Base-by-base conservation (phyloP, 2,329 filamentous ascomycete species). In the Pseudonectria foliicola region DNA sequence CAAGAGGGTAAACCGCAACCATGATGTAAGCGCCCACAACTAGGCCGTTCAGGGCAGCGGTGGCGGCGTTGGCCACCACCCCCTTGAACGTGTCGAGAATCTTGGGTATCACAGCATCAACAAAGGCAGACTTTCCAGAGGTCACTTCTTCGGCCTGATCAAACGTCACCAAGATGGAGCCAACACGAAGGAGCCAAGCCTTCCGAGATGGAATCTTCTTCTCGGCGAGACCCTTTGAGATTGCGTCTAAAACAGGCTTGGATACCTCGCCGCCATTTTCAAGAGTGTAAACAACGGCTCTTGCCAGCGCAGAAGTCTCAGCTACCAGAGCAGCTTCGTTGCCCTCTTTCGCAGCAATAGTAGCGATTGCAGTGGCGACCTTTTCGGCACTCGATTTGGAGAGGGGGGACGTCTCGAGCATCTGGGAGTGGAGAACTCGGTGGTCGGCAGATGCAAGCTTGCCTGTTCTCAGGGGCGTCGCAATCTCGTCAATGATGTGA, bases 391-490 rank as follows among this genome's bases (percentile, higher is more conserved):
- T 70, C 3, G 71, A 60, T 10, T 68, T 59, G 3, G 78, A 82
- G 28, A 76, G 65, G 1, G 77, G 71, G 21, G 90, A 61, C 6
- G 71, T 67, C 32, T 75, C 68, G 3, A 98, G 70, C 69, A 94
- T 85, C 53, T 92, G 84, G 4, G 86, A 81, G 60, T 95, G 80
- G 3, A 89, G 66, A 4, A 84, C 73, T 51, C 88, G 82, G 49
- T 96, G 88, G 40, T 98, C 92, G 12, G 85, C 79, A 34, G 82
- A 81, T 4, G 88, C 74, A 13, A 95, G 70, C 56, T 96, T 98
- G 34, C 85, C 82, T 13, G 80, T 71, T 57, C 89, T 95, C 39
- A 98, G 62, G 2, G 88, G 88, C 10, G 65, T 72, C 6, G 92
- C 63, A 31, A 96, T 73, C 57, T 96, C 89, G 42, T 86, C 80